These are phyloP conservation scores for Globisporangium radiosum DNA, from an alignment of 352 stramenopile species.

Conservation along the genomic window DNA sequence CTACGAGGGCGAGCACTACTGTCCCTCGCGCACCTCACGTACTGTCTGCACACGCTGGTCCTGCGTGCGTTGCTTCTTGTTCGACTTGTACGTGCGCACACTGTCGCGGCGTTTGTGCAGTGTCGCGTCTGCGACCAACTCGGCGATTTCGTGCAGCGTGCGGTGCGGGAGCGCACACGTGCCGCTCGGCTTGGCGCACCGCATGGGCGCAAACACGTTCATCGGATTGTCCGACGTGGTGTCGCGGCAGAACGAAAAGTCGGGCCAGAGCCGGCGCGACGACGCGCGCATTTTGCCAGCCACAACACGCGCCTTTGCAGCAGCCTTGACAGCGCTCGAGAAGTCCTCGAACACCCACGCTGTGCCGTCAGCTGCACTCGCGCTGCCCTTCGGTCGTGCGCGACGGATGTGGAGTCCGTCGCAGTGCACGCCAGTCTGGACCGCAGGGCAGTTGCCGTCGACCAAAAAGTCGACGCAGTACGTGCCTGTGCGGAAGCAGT, in stretches of 20 bases:
- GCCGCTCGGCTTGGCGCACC: slow-evolving; percentile 29
- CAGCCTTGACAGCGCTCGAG: slow-evolving; percentile 3
- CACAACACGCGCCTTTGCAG: too few species aligned
- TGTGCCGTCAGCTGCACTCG: neutral
- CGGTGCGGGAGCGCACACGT: slow-evolving; percentile 37
- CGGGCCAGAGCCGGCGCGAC: slow-evolving; percentile 12
- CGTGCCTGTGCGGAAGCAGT: slow-evolving; percentile 46
- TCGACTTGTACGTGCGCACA: slow-evolving; percentile 15
- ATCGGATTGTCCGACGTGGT: slow-evolving; percentile 7
- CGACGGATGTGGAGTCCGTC: slow-evolving; percentile 33
- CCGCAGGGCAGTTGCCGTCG: slow-evolving; percentile 28
- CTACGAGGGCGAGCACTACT: too few species aligned
- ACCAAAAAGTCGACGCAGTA: slow-evolving; percentile 50
- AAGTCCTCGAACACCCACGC: slow-evolving; percentile 37
- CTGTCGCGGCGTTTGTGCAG: slow-evolving; percentile 12
- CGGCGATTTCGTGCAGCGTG: slow-evolving; percentile 41
- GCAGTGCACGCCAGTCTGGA: slow-evolving; percentile 27
- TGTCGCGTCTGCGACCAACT: slow-evolving; percentile 38
- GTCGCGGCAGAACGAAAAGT: slow-evolving; percentile 38
- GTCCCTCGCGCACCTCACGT: too few species aligned
- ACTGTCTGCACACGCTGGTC: neutral
- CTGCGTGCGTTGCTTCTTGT: slow-evolving; percentile 5
- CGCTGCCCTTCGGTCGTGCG: neutral
- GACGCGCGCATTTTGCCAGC: neutral
- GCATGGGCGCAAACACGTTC: slow-evolving; percentile 16